Evolutionary conservation across 202 grass and related monocot species (phyloP).

Genomic region (Carex sylvatica): DNA sequence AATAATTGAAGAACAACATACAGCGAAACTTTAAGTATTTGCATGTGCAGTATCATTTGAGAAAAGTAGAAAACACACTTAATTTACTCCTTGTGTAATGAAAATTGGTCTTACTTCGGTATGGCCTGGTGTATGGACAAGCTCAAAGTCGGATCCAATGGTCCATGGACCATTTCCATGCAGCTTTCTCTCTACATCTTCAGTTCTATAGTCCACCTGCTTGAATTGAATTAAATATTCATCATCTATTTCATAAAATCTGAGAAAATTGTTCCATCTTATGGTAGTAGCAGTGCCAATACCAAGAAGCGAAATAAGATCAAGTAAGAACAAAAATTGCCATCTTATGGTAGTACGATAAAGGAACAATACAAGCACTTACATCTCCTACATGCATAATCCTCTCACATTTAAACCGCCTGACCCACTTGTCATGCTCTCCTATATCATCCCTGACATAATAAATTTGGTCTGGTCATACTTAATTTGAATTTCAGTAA

Average conservation of each 20-base stretch:
- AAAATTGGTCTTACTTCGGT: constrained; percentile 45
- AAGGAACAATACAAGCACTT: too few relatives aligned
- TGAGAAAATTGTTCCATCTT: constrained; percentile 13
- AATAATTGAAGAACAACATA: neutral
- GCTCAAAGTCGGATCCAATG: constrained; percentile 63
- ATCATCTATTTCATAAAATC: neutral
- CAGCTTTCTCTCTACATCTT: constrained; percentile 61
- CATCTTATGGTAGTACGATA: too few relatives aligned
- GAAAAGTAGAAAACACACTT: neutral
- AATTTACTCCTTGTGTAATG: neutral
- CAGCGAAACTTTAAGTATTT: neutral
- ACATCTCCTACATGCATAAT: constrained; percentile 80
- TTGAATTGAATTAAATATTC: constrained; percentile 12
- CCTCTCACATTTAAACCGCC: constrained; percentile 57
- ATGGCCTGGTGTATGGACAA: constrained; percentile 87
- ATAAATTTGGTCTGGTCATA: constrained; percentile 11
- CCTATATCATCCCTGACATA: constrained; percentile 72
- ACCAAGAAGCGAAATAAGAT: neutral
- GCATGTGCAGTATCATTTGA: neutral
- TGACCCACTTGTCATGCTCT: constrained; percentile 79
- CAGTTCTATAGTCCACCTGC: constrained; percentile 55
- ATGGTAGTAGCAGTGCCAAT: neutral
- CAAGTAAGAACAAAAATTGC: neutral
- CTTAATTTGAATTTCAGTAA: neutral
- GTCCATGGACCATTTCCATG: constrained; percentile 78